Base-by-base conservation (phyloP, 2,329 filamentous ascomycete species). In the Dactylellina parvicollis region DNA sequence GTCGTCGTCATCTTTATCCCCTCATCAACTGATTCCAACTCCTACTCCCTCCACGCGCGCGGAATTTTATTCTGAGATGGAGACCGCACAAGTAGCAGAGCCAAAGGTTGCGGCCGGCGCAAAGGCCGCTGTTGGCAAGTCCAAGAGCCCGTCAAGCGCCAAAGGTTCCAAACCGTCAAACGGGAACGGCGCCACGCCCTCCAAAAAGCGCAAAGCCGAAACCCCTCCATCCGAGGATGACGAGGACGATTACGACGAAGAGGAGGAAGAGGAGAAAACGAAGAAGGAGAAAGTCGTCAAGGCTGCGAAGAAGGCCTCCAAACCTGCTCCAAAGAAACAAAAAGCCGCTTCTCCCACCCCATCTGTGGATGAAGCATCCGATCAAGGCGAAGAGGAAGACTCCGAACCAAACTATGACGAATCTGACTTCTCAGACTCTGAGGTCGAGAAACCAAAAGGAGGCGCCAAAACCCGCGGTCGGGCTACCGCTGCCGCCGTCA, bases 191-290 rank as follows among this genome's bases (percentile, higher is more conserved):
- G 44, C 30, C 46, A 22, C 57, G 5, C 16, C 44, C 20, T 72
- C 67, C 38, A 72, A 65, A 36, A 72, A 72, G 36, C 67, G 67
- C 54, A 72, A 65, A 22, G 67, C 77, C 26, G 71, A 74, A 12
- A 77, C 76, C 0, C 76, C 76, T 30, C 52, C 75, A 7, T 77
- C 76, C n/a, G 77, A 74, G 2, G 77, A 72, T 3, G 77, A 78
- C 10, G 77, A 78, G 22, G 77, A 78, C 34, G 74, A 76, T 32
- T 76, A 75, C 22, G 76, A 75, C 8, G 56, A 57, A 14, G 64
- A 75, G 12, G 57, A 62, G 24, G 71, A 75, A 18, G 71, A 72
- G 14, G 34, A 38, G 34, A n/a, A 38, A 38, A 3, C 4, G 12
- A 65, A 75, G 12, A 55, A 59, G 20, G 72, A 75, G 18, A 69